phyloP scores from a whole-genome alignment of 371 early-diverging fungal genomes.

The Rhizomucor miehei region DNA sequence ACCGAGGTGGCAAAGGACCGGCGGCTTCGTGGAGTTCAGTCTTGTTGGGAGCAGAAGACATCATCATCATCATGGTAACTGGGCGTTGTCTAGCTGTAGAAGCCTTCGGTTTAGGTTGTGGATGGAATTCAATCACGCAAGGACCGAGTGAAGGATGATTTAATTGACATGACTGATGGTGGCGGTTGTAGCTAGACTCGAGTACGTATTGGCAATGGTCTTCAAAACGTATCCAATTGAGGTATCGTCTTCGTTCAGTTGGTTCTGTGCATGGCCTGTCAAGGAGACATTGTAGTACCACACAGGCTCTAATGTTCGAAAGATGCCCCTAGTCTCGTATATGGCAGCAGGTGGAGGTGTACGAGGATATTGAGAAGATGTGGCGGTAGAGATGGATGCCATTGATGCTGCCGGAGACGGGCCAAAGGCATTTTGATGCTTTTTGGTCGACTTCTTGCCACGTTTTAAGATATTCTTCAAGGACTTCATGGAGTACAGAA shows the following conservation, averaged over 20 bases:
- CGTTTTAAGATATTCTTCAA: neutral
- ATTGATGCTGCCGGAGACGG: constrained; percentile 9
- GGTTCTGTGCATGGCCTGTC: constrained; percentile 17
- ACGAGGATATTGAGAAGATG: constrained; percentile 17
- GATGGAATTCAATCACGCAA: constrained; percentile 4
- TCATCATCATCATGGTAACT: constrained; percentile 4
- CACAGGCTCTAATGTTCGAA: constrained; percentile 42
- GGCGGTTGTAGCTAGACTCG: constrained; percentile 14
- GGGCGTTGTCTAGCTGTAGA: neutral
- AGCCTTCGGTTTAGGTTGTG: neutral
- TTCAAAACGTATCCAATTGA: constrained; percentile 30
- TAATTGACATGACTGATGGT: constrained; percentile 17
- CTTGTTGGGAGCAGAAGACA: neutral
- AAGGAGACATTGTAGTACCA: constrained; percentile 31
- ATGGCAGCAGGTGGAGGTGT: constrained; percentile 24
- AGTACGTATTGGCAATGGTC: constrained; percentile 20
- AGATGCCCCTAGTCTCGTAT: constrained; percentile 34
- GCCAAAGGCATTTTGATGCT: neutral
- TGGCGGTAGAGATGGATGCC: constrained; percentile 21
- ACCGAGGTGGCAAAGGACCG: constrained; percentile 1
- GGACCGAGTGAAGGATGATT: constrained; percentile 4
- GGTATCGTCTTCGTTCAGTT: neutral
- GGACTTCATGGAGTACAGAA: too few species aligned
- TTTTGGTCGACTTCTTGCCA: neutral
- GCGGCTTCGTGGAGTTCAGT: neutral